Evolutionary conservation across 1,284 basidiomycete genomes (phyloP).

Genomic region (Termitomyces sp.): DNA sequence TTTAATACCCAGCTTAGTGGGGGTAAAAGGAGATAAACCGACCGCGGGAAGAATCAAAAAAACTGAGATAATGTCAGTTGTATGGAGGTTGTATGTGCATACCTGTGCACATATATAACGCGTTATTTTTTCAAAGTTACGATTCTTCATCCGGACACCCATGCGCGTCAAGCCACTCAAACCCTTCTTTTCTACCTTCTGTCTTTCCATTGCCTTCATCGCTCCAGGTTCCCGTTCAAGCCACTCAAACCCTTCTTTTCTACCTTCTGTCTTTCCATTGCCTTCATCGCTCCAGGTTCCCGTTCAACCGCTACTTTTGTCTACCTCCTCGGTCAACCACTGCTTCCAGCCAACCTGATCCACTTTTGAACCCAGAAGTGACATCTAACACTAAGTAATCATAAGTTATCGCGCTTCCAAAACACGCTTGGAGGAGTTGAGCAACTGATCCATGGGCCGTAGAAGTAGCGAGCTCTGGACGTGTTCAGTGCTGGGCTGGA

Average conservation of each 20-base stretch:
- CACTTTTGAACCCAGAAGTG: constrained; percentile 30
- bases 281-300: constrained; percentile 30
- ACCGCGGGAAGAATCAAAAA: not conserved
- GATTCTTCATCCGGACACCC: not conserved
- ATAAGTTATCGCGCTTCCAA: constrained; percentile 27
- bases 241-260: not conserved
- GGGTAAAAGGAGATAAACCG: no score
- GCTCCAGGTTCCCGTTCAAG: constrained; percentile 26
- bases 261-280: constrained; percentile 20
- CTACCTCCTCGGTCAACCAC: constrained; percentile 13
- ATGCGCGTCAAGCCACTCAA: not conserved
- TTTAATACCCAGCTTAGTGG: no score
- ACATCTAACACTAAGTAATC: constrained; percentile 47
- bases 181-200: constrained; percentile 1
- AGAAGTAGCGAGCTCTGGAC: constrained; percentile 25
- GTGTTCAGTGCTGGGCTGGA: constrained; percentile 18
- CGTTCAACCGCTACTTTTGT: constrained; percentile 12
- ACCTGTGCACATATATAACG: not conserved
- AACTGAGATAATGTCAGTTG: not conserved
- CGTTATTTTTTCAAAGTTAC: not conserved
- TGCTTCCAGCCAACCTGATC: constrained; percentile 30
- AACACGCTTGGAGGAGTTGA: constrained; percentile 26
- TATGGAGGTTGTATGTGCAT: not conserved
- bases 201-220: constrained; percentile 25
- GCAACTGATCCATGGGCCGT: constrained; percentile 17